Evolutionary conservation across 2,329 filamentous ascomycete genomes (phyloP), one percentile per base, ranked within the genome.

Genomic region (Claviceps humidiphila): DNA sequence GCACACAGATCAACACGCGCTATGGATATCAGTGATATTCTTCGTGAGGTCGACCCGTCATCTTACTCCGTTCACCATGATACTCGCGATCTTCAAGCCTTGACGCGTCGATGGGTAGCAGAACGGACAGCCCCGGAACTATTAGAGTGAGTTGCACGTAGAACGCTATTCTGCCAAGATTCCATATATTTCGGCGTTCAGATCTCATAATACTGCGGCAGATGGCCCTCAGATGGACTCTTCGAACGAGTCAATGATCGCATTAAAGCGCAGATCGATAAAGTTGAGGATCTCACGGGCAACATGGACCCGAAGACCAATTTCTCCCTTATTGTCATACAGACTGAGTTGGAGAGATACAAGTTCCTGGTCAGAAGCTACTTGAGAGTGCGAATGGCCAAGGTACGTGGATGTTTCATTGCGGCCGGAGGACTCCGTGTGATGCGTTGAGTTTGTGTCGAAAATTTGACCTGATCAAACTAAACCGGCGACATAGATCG

Each of bases 261-360:
- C 54, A 80, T 89, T 57, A 80, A 82, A 59, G 69, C 71, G 47
- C 84, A 87, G 72, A 86, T 87, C 61, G 78, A 83, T 66, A 77
- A 75, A 59, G 80, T 88, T 57, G 84, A 87, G 70, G 79, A 84
- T 54, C 79, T 90, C 76, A 91, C 86, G 13, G 86, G 85, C 56
- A 83, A 87, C 63, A 85, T 90, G 81, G 89, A 95, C 62, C 86
- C 90, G 47, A 89, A 87, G 67, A 84, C 87, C 57, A 97, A 95
- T 66, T 95, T 98, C 66, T 82, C 82, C 55, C 82, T 97, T 63
- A 95, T 96, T 48, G 85, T 98, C 56, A 83, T 96, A 51, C 93
- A 98, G 73, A 97, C 94, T 6, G 93, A 98, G 71, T 79, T 98
- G 51, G 90, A 96, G 66, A 78, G 93, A 46, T 94, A 87, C 70